These are phyloP conservation scores for Penicillium samsonianum DNA, from an alignment of 495 filamentous ascomycete genomes.

Conservation along the genomic window DNA sequence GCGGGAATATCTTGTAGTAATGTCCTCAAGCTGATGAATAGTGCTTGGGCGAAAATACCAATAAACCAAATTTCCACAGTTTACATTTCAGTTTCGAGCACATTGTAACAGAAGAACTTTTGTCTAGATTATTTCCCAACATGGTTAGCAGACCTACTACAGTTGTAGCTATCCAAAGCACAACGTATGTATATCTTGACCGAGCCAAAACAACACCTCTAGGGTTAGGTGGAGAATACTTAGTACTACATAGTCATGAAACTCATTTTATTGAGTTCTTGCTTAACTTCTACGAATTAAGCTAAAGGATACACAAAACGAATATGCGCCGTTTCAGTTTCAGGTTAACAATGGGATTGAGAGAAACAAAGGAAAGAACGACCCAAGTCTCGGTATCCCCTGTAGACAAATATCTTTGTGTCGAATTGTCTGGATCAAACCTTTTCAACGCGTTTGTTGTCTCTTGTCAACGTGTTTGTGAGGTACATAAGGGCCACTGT, in stretches of 20 bases:
- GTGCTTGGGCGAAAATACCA: not conserved
- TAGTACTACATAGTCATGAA: not conserved
- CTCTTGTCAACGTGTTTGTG: not conserved
- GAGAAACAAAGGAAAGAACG: constrained; percentile 1
- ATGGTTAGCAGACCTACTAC: not conserved
- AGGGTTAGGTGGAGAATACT: not conserved
- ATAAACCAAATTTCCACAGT: not conserved
- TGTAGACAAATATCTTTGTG: not conserved
- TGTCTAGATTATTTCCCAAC: not conserved
- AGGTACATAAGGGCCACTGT: not conserved
- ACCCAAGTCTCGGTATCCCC: not conserved
- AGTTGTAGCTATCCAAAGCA: not conserved
- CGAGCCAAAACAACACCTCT: not conserved
- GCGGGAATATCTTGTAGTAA: not conserved
- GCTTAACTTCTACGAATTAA: not conserved
- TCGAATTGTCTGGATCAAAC: not conserved
- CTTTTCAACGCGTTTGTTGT: not conserved
- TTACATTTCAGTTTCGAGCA: not conserved
- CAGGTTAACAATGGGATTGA: not conserved
- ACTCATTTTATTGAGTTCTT: not conserved
- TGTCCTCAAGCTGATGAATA: not conserved
- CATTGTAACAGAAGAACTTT: not conserved
- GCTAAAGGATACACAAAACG: not conserved
- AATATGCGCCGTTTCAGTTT: not conserved
- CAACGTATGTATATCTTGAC: not conserved